phyloP scores from a whole-genome alignment of 2,329 filamentous ascomycete genomes.

The Phoma herbarum region DNA sequence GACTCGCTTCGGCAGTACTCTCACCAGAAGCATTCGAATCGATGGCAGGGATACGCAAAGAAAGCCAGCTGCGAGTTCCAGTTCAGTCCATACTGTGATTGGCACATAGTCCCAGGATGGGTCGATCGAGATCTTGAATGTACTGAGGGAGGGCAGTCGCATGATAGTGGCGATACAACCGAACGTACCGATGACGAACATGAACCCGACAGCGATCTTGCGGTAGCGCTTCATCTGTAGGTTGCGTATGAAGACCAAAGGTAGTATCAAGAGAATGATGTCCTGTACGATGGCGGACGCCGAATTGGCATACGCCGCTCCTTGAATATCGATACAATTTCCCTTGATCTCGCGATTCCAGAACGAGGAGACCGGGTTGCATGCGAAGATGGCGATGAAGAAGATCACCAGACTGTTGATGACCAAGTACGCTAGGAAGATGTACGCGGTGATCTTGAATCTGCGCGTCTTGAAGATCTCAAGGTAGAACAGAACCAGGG shows the following conservation, averaged over 20 bases:
- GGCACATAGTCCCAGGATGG: conserved; percentile 37
- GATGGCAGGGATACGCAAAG: conserved; percentile 13
- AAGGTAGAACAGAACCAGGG: conserved; percentile 40
- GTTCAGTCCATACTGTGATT: conserved; percentile 33
- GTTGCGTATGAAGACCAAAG: conserved; percentile 33
- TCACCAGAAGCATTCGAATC: conserved; percentile 29
- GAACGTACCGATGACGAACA: conserved; percentile 41
- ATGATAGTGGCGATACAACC: conserved; percentile 40
- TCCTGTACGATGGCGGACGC: conserved; percentile 38
- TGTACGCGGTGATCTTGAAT: conserved; percentile 28
- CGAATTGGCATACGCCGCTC: conserved; percentile 35
- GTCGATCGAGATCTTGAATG: conserved; percentile 33
- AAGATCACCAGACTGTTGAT: conserved; percentile 29
- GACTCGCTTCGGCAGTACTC: conserved; percentile 14
- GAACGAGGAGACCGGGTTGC: conserved; percentile 35
- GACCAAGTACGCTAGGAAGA: conserved; percentile 29
- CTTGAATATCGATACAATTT: conserved; percentile 34
- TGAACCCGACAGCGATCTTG: conserved; percentile 36
- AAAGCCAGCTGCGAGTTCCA: conserved; percentile 30
- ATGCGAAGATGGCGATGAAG: conserved; percentile 35
- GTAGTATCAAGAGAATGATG: conserved; percentile 35
- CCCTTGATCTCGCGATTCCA: conserved; percentile 41
- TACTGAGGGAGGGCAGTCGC: conserved; percentile 31
- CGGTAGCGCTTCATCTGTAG: conserved; percentile 34
- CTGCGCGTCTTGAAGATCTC: conserved; percentile 37